These are phyloP conservation scores for Yarrowia sp. DNA, from an alignment of 805 yeast species.

Conservation along the genomic window DNA sequence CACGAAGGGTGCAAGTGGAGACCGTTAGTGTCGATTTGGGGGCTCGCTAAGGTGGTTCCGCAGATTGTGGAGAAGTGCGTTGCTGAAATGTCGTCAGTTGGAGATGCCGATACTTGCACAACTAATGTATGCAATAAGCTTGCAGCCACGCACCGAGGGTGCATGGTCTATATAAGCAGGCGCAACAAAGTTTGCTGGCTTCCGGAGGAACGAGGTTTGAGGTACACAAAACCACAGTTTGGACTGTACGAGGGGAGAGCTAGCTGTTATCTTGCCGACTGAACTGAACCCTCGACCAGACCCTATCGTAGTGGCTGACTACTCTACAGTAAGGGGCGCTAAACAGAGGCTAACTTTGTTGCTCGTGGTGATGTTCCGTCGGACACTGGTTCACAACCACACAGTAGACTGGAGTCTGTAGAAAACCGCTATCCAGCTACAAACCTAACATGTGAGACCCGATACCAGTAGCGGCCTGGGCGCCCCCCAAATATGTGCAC, in stretches of 20 bases:
- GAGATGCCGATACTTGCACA: conserved; percentile 15
- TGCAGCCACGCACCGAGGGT: conserved; percentile 23
- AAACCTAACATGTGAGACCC: too few species aligned
- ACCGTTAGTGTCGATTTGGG: background rate
- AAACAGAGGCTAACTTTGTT: background rate
- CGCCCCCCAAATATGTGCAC: too few species aligned
- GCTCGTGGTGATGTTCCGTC: background rate
- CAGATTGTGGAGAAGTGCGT: conserved; percentile 1
- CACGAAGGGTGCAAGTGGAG: background rate
- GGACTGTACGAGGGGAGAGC: background rate
- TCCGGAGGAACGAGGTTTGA: background rate
- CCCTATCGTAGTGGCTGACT: too few species aligned
- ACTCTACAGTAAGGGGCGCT: too few species aligned
- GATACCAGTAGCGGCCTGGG: too few species aligned
- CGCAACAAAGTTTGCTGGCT: conserved; percentile 5
- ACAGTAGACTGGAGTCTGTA: too few species aligned
- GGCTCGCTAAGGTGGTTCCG: too few species aligned
- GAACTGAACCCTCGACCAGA: too few species aligned
- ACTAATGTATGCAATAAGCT: conserved; percentile 8
- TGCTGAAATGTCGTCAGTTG: background rate
- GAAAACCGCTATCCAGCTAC: too few species aligned
- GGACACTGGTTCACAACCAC: background rate
- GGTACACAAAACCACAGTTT: background rate
- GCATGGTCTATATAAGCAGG: conserved; percentile 1
- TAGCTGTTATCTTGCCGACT: too few species aligned